These are phyloP conservation scores for Hypoxylon perforatum DNA, from an alignment of 495 filamentous ascomycete genomes.

Conservation along the genomic window DNA sequence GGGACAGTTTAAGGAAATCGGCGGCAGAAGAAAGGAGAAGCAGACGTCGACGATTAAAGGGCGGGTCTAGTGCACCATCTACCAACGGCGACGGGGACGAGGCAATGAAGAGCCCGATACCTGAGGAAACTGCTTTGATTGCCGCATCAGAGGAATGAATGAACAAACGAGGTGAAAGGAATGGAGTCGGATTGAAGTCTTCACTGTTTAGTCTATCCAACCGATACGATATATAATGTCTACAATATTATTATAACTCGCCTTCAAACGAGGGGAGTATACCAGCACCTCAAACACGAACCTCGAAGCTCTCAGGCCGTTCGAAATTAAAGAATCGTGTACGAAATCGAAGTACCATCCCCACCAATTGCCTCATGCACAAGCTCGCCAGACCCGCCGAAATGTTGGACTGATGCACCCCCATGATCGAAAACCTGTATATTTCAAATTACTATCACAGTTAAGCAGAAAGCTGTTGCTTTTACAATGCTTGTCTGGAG, in stretches of 20 bases:
- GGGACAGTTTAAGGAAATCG: slow-evolving; percentile 66
- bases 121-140: slow-evolving; percentile 22
- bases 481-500: too few relatives aligned
- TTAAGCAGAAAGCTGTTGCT: too few relatives aligned
- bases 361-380: slow-evolving; percentile 1
- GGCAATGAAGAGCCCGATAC: slow-evolving; percentile 26
- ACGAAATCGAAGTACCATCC: background rate
- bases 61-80: slow-evolving; percentile 29
- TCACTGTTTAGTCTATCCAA: slow-evolving; percentile 18
- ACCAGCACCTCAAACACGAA: slow-evolving; percentile 1
- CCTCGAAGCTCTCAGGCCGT: slow-evolving; percentile 3
- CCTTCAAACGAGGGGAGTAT: slow-evolving; percentile 10
- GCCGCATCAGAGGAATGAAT: slow-evolving; percentile 38
- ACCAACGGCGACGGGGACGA: slow-evolving; percentile 34
- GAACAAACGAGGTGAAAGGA: background rate
- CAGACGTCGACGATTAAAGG: slow-evolving; percentile 46
- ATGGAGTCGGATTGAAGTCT: slow-evolving; percentile 1
- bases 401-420: background rate
- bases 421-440: background rate
- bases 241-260: slow-evolving; percentile 30
- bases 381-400: slow-evolving; percentile 10
- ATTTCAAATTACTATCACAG: too few relatives aligned
- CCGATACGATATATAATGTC: slow-evolving; percentile 39
- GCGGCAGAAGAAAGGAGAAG: slow-evolving; percentile 47
- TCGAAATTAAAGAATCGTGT: background rate